Evolutionary conservation across 768 basidiomycete genomes (phyloP), one percentile per base, ranked within the genome.

Genomic region (Psilocybe cubensis): DNA sequence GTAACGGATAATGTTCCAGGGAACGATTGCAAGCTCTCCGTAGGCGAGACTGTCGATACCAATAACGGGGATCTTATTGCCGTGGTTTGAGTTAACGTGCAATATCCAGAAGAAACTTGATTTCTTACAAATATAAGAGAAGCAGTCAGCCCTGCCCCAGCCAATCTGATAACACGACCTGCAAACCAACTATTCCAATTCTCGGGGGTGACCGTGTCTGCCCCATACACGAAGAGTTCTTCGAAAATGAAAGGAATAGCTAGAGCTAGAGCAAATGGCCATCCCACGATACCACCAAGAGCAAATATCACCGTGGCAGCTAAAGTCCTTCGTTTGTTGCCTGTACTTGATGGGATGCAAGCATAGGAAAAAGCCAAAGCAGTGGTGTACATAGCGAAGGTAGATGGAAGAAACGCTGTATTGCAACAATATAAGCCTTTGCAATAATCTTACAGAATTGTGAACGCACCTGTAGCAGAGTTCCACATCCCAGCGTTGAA

Each of bases 401-500:
- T 88, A 14, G 96, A 98, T 0, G 96, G 95, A 9, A 99, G 81
- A 76, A 99, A 91, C 1, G 97, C 93, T 97, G 60, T 17, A 29
- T 20, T 17, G 21, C 42, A 17, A 55, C 46, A 47, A 38, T 54
- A 62, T 65, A 12, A 63, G 58, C 24, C 41, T 24, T 31, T 23
- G 52, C 11, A 21, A 25, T 17, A n/a, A 4, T 21, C 5, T 28
- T 5, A 18, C 24, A 38, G 38, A 23, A 50, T 14, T 52, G 40
- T 43, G 23, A 25, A 74, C 80, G 60, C 65, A 94, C 96, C 87
- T 46, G 90, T 78, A 48, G 94, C 82, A 3, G 96, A 90, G 63
- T 86, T 92, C 93, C 93, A 99, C 92, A 98, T 94, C 50, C 95
- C 97, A 14, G 96, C 87, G 66, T 87, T 95, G 66, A 88, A 85